Percentiles rank a stretch among this genome's conserved stretches.
Evolutionary conservation across 2,329 filamentous ascomycete species (phyloP).

Genomic region (Penicillium frequentans): DNA sequence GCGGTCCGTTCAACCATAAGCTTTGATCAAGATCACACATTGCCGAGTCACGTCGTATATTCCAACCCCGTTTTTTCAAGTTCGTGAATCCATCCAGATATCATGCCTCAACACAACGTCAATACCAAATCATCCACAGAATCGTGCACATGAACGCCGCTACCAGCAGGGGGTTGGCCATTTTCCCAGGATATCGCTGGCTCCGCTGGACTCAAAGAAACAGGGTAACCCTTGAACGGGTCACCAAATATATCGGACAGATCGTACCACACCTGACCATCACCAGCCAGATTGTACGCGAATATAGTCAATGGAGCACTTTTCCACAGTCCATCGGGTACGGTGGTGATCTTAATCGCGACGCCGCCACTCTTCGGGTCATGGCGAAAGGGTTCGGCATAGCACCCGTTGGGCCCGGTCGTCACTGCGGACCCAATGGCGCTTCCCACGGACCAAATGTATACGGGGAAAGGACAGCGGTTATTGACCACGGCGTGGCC

Average conservation of each 20-base stretch:
- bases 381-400: slow-evolving; percentile 36
- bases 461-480: slow-evolving; percentile 33
- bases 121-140: slow-evolving; percentile 26
- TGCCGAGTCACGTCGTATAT: too few species aligned
- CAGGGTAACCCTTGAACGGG: slow-evolving; percentile 35
- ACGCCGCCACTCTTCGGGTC: slow-evolving; percentile 40
- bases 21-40: background rate
- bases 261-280: slow-evolving; percentile 41
- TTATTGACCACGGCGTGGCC: slow-evolving; percentile 39
- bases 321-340: slow-evolving; percentile 32
- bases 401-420: slow-evolving; percentile 25
- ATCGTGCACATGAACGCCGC: slow-evolving; percentile 26
- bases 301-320: slow-evolving; percentile 41
- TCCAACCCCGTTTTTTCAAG: background rate
- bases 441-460: slow-evolving; percentile 40
- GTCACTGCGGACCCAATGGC: slow-evolving; percentile 21
- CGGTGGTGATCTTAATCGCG: slow-evolving; percentile 43
- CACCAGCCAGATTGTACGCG: slow-evolving; percentile 38
- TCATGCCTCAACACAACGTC: slow-evolving; percentile 22
- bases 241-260: slow-evolving; percentile 47
- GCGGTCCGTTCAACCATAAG: background rate
- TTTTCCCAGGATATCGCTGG: slow-evolving; percentile 30
- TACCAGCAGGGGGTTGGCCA: slow-evolving; percentile 34
- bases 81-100: background rate
- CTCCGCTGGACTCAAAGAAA: slow-evolving; percentile 25